Conservation (phyloP, 177 flowering plant genomes). For the Tripterygium wilfordii region DNA sequence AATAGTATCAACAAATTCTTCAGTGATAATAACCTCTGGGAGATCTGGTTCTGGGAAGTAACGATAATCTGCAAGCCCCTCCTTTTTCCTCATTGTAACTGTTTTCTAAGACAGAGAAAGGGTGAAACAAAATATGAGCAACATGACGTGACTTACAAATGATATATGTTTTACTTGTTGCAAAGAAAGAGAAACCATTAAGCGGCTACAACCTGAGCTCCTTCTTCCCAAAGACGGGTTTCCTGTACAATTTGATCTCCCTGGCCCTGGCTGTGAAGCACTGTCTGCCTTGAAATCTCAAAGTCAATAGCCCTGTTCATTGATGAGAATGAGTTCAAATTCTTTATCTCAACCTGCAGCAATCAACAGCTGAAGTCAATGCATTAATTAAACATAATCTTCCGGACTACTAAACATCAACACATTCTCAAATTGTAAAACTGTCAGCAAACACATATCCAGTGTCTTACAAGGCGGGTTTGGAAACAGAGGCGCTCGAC, state of each 20-base stretch:
- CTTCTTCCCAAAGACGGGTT: constrained; percentile 98
- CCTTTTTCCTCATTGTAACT: constrained; percentile 91
- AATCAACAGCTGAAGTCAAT: background rate
- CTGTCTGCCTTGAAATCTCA: constrained; percentile 78
- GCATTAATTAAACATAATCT: background rate
- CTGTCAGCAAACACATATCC: too few species aligned
- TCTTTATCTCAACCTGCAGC: constrained; percentile 90
- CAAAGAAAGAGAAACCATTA: constrained; percentile 1
- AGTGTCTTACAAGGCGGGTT: too few species aligned
- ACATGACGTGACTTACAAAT: background rate
- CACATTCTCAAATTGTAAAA: too few species aligned
- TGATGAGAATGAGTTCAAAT: constrained; percentile 89
- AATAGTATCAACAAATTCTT: constrained; percentile 51
- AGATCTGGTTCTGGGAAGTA: constrained; percentile 97
- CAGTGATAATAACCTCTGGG: constrained; percentile 62
- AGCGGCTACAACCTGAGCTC: constrained; percentile 53
- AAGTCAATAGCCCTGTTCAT: constrained; percentile 85
- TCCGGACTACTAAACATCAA: too few species aligned
- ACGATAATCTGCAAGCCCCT: constrained; percentile 91
- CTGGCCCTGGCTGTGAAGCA: constrained; percentile 61
- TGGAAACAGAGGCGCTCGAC: too few species aligned
- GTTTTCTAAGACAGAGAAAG: constrained; percentile 52
- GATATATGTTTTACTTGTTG: too few species aligned
- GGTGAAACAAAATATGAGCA: constrained; percentile 8
- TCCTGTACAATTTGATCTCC: constrained; percentile 77